Conservation (phyloP, 2,329 filamentous ascomycete genomes). For the Diaporthe sp. region DNA sequence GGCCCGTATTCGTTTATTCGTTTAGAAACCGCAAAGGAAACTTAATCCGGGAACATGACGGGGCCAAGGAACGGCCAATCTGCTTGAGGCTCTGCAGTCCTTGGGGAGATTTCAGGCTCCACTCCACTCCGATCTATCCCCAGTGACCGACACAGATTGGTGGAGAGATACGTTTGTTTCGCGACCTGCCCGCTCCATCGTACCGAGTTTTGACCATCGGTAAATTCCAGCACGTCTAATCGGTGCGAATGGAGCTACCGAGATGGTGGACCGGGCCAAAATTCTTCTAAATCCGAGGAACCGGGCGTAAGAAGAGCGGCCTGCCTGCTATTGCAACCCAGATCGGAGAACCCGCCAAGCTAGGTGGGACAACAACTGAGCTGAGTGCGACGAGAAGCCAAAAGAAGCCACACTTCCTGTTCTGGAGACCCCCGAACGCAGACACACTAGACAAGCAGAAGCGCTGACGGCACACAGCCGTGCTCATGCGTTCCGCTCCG, state of each 20-base stretch:
- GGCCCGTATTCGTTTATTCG: background rate
- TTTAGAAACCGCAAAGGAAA: background rate
- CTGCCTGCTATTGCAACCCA: background rate
- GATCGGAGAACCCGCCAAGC: slow-evolving; percentile 9
- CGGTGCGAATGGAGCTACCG: background rate
- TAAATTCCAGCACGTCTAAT: background rate
- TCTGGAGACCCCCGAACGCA: background rate
- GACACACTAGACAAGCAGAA: background rate
- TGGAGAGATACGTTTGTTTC: slow-evolving; percentile 20
- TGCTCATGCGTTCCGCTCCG: slow-evolving; percentile 8
- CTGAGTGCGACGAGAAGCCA: background rate
- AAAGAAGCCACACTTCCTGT: background rate
- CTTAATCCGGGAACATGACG: slow-evolving; percentile 5
- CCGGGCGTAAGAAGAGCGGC: background rate
- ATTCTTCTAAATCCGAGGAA: background rate
- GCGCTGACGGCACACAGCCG: slow-evolving; percentile 22
- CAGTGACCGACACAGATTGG: slow-evolving; percentile 26
- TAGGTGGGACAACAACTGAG: background rate
- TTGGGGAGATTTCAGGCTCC: slow-evolving; percentile 15
- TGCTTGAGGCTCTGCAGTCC: slow-evolving; percentile 30
- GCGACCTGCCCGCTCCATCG: background rate
- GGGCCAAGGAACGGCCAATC: slow-evolving; percentile 6
- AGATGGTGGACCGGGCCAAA: background rate
- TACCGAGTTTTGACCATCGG: background rate
- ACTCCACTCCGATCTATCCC: slow-evolving; percentile 11